Conservation (phyloP, 2,329 filamentous ascomycete species). For the Phaeosphaeriaceae sp. region DNA sequence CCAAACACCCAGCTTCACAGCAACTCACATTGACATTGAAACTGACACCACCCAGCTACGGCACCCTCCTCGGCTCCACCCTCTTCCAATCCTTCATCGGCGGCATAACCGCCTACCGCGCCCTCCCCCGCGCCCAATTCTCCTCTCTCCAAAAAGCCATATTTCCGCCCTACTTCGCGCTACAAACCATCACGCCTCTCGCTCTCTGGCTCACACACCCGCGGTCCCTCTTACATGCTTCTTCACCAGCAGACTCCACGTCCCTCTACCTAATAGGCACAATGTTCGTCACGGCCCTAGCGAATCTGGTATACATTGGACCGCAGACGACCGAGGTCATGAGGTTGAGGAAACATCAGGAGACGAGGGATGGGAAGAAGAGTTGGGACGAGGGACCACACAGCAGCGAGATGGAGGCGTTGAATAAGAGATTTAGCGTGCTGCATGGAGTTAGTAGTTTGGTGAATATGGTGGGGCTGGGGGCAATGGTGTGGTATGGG, state of each 20-base stretch:
- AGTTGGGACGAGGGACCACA: slow-evolving; percentile 81
- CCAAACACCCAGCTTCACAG: slow-evolving; percentile 3
- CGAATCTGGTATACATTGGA: slow-evolving; percentile 75
- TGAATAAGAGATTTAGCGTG: slow-evolving; percentile 66
- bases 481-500: slow-evolving; percentile 78
- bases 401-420: slow-evolving; percentile 78
- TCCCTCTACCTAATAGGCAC: slow-evolving; percentile 66
- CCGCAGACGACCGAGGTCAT: slow-evolving; percentile 79
- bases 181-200: slow-evolving; percentile 79
- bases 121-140: slow-evolving; percentile 81
- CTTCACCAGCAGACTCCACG: slow-evolving; percentile 17
- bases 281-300: slow-evolving; percentile 73
- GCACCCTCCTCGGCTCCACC: slow-evolving; percentile 83
- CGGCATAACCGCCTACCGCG: slow-evolving; percentile 77
- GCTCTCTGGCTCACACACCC: slow-evolving; percentile 82
- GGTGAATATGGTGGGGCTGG: slow-evolving; percentile 75
- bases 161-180: slow-evolving; percentile 87
- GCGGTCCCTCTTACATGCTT: slow-evolving; percentile 10
- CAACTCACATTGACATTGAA: slow-evolving; percentile 18
- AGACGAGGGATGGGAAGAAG: slow-evolving; percentile 88
- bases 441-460: slow-evolving; percentile 84
- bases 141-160: slow-evolving; percentile 75
- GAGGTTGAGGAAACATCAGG: slow-evolving; percentile 78
- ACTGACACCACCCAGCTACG: slow-evolving; percentile 68
- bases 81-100: slow-evolving; percentile 85